A percentile compares a stretch with the other conserved stretches of the same genome.
phyloP scores from a whole-genome alignment of 495 filamentous ascomycete genomes.

The Penicillium longicatenatum region DNA sequence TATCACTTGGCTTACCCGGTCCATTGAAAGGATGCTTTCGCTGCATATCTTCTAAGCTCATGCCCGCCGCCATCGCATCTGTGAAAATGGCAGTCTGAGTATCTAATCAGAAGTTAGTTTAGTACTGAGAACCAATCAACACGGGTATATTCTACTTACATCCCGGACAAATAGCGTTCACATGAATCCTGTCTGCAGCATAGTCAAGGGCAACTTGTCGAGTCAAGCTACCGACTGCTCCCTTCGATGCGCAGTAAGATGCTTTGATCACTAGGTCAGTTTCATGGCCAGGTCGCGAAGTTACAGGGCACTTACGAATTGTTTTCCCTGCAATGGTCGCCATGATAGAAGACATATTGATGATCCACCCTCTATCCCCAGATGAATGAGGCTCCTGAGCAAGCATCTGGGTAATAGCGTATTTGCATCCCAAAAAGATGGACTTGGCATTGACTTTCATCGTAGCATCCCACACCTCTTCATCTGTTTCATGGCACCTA shows the following conservation, averaged over 20 bases:
- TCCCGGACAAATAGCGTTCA: conserved; percentile 58
- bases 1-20: conserved; percentile 45
- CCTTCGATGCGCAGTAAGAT: conserved; percentile 55
- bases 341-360: conserved; percentile 53
- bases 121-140: background rate
- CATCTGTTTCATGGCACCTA: conserved; percentile 40
- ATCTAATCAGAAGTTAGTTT: conserved; percentile 11
- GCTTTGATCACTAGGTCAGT: conserved; percentile 20
- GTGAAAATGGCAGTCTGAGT: conserved; percentile 28
- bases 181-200: conserved; percentile 51
- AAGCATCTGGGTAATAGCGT: conserved; percentile 53
- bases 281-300: background rate
- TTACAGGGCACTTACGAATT: conserved; percentile 15
- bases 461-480: conserved; percentile 45
- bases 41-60: conserved; percentile 13
- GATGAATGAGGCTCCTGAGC: conserved; percentile 44
- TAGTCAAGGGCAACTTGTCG: conserved; percentile 55
- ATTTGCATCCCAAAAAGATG: conserved; percentile 54
- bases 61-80: conserved; percentile 7
- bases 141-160: conserved; percentile 38
- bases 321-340: conserved; percentile 41
- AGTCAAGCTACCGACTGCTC: conserved; percentile 52
- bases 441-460: conserved; percentile 48
- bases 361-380: conserved; percentile 57
- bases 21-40: conserved; percentile 41